Base-by-base conservation (phyloP, 768 basidiomycete genomes). In the Coprinellus micaceus region DNA sequence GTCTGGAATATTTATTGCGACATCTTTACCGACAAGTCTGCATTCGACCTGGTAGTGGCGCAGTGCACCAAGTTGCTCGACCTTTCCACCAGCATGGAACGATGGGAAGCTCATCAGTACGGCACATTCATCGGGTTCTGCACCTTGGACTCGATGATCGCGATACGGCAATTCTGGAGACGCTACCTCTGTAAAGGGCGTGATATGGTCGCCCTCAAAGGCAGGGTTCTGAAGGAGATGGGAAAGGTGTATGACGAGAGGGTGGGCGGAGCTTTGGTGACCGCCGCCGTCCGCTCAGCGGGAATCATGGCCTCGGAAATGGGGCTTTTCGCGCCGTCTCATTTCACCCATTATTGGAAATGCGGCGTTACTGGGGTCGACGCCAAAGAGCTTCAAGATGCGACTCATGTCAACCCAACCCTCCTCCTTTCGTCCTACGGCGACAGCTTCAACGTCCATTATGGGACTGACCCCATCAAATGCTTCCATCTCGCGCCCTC, bases 1-100 rank as follows among this genome's bases (percentile, higher is more conserved):
- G 60, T 74, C 9, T 83, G 77, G 78, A 72, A 76, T 49, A 71
- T 79, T 2, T 83, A 79, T 65, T 81, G 73, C 56, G 77, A 82
- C 58, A 65, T 81, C 43, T 77, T 71, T 54, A 57, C 82, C 13
- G 75, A 81, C 65, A 58, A 75, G 24, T 26, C 28, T 2, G 66
- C 75, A 0, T 61, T 72, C 13, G 47, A 63, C 0, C 51, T 70
- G n/a, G 53, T 83, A n/a, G 50, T 69, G 2, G 46, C 59, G 0
- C 81, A 82, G 30, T 79, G 75, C 57, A 58, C 58, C 5, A 72
- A 69, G 52, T 73, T 82, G 17, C 45, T 74, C 13, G 62, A 66
- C 3, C 53, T 70, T 3, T 72, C 77, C 0, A 52, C 58, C 5
- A 63, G 67, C 52, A 53, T 77, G 22, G 49, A 69, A 5, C 55